Evolutionary conservation across 305 asterid species (phyloP).

Genomic region (Fraxinus ornus): DNA sequence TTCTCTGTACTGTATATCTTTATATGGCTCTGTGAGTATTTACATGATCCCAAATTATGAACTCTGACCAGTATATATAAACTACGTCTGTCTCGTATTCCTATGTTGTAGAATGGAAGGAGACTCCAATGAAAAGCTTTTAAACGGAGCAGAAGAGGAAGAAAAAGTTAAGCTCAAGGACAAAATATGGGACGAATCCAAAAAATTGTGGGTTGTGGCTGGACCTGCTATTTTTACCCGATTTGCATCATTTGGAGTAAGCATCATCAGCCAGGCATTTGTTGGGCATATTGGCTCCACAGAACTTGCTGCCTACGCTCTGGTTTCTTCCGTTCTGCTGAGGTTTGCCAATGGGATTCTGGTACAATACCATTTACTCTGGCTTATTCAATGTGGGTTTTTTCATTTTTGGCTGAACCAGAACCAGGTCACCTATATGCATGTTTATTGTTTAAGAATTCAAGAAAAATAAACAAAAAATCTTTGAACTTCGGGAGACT

Average conservation of each 20-base stretch:
- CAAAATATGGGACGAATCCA: constrained; percentile 42
- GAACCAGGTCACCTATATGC: background rate
- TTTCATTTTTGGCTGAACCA: background rate
- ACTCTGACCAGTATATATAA: background rate
- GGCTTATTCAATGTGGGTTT: background rate
- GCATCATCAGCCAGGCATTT: constrained; percentile 57
- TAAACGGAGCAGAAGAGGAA: constrained; percentile 5
- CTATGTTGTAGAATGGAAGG: constrained; percentile 34
- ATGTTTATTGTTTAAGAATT: background rate
- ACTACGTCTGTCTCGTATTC: background rate
- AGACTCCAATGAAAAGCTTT: constrained; percentile 25
- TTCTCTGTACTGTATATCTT: background rate
- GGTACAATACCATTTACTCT: constrained; percentile 24
- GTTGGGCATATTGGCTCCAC: constrained; percentile 66
- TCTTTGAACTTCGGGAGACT: background rate
- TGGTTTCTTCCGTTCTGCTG: constrained; percentile 43
- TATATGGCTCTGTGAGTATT: background rate
- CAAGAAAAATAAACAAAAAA: background rate
- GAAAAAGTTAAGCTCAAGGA: constrained; percentile 17
- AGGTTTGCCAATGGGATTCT: constrained; percentile 49
- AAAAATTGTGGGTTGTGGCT: constrained; percentile 61
- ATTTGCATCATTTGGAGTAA: constrained; percentile 48
- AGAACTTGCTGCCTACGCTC: constrained; percentile 63
- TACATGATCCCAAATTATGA: background rate
- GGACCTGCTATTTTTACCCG: constrained; percentile 66